phyloP scores from a whole-genome alignment of 164 flowering plant genomes.

The Platanus orientalis region DNA sequence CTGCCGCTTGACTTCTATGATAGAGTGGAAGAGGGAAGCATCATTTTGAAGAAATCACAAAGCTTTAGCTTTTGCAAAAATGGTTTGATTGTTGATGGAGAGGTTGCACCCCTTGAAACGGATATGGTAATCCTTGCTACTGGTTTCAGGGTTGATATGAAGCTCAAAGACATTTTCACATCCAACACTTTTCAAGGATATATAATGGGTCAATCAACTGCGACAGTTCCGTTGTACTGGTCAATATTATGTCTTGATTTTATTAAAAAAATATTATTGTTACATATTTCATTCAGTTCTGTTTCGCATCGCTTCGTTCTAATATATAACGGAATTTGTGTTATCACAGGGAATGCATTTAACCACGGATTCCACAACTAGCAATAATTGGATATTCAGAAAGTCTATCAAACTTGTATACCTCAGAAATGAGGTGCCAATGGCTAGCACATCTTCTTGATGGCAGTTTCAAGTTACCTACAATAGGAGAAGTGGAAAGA shows the following conservation, averaged over 20 bases:
- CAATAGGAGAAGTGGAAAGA: slow-evolving; percentile 48
- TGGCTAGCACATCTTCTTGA: slow-evolving; percentile 41
- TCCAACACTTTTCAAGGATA: slow-evolving; percentile 33
- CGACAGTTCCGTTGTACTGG: slow-evolving; percentile 53
- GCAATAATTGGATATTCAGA: slow-evolving; percentile 58
- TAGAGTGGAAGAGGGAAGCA: slow-evolving; percentile 58
- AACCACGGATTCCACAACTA: slow-evolving; percentile 56
- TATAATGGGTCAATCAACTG: slow-evolving; percentile 28
- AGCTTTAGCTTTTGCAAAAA: slow-evolving; percentile 48
- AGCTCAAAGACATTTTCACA: slow-evolving; percentile 45
- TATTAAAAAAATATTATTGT: too few relatives aligned
- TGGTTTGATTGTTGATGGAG: slow-evolving; percentile 43
- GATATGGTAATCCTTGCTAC: slow-evolving; percentile 66
- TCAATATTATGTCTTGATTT: slow-evolving; percentile 6
- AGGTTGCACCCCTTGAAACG: slow-evolving; percentile 26
- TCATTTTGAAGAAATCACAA: slow-evolving; percentile 38
- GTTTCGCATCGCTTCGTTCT: not conserved
- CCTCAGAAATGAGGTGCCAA: slow-evolving; percentile 55
- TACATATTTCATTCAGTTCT: not conserved
- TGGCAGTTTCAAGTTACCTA: slow-evolving; percentile 33
- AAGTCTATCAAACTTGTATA: slow-evolving; percentile 44
- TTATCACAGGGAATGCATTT: slow-evolving; percentile 44
- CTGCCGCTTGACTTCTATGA: slow-evolving; percentile 55
- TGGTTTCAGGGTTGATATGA: slow-evolving; percentile 49
- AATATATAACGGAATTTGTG: too few relatives aligned